Percentiles rank a stretch among this genome's conserved stretches.
Conservation (phyloP, 2,329 filamentous ascomycete species). For the Penicillium sp. region DNA sequence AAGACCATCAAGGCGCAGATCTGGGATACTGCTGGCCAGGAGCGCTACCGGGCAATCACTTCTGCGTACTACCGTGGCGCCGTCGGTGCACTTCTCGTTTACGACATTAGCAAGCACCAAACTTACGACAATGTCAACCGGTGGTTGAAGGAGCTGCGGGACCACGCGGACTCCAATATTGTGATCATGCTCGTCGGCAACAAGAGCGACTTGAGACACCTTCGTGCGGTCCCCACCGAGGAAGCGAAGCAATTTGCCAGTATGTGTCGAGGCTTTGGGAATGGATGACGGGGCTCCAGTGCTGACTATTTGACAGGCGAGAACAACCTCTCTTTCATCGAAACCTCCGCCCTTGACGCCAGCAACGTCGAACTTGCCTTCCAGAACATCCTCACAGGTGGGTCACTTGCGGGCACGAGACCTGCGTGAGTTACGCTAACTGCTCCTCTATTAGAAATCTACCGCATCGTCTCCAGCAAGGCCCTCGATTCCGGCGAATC, state of each 20-base stretch:
- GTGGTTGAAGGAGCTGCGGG: conserved; percentile 97
- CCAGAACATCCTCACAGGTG: conserved; percentile 98
- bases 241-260: conserved; percentile 98
- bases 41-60: conserved; percentile 98
- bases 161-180: conserved; percentile 97
- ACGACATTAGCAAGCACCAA: conserved; percentile 99
- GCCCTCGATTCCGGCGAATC: conserved; percentile 86
- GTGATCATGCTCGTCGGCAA: conserved; percentile 99
- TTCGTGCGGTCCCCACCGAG: conserved; percentile 94
- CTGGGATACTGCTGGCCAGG: conserved; percentile 98
- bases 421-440: background rate
- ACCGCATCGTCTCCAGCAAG: conserved; percentile 98
- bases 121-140: conserved; percentile 98
- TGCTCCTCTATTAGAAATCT: conserved; percentile 71
- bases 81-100: conserved; percentile 94
- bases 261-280: conserved; percentile 45
- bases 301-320: conserved; percentile 63
- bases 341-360: conserved; percentile 96
- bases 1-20: conserved; percentile 99
- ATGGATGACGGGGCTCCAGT: background rate
- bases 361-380: conserved; percentile 99
- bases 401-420: conserved; percentile 28
- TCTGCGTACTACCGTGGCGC: conserved; percentile 98
- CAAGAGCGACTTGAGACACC: conserved; percentile 99
- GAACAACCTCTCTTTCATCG: conserved; percentile 98